Evolutionary conservation across 768 basidiomycete genomes (phyloP), one percentile per base, ranked within the genome.

Genomic region (Phanerodontia chrysosporium): DNA sequence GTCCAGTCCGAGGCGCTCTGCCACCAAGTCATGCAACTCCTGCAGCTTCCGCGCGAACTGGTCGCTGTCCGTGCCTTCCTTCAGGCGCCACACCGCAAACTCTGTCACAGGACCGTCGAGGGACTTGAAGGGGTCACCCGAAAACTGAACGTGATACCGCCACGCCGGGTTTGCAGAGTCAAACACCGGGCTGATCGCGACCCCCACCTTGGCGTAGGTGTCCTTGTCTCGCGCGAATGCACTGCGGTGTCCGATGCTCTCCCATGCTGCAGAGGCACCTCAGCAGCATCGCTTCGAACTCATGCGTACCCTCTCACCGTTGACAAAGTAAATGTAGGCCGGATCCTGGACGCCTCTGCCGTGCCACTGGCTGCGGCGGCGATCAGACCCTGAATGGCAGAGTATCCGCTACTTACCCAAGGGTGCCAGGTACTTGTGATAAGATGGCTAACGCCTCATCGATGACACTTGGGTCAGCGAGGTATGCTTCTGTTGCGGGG

Each of bases 291-390:
- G 27, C 14, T 10, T 42, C 39, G 39, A 42, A 5, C 10, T 10
- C 39, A 18, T 18, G 39, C 39, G 18, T 18, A 42, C 8, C 18
- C 28, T 35, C 55, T 28, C 55, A 65, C 67, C 63, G 49, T 58
- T 53, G 53, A 60, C 52, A 36, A 57, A 29, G 32, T 64, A 67
- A 1, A 48, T 45, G 30, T 61, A 57, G n/a, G 58, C 54, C n/a
- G 58, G 53, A 24, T 68, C 64, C 55, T 68, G 64, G 30, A 61
- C 24, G 30, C 63, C 39, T 1, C 59, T 39, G 24, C 61, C 65
- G 22, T 48, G 46, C 46, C 46, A 48, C 24, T 25, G 22, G 9
- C 46, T 48, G 24, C 22, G 24, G 12, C 3, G 46, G 22, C 13
- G 6, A 12, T 48, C 24, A 48, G 46, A 24, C 21, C 9, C 24